Evolutionary conservation across 108 stramenopile species (phyloP).

Genomic region (Aureococcus anophagefferens): DNA sequence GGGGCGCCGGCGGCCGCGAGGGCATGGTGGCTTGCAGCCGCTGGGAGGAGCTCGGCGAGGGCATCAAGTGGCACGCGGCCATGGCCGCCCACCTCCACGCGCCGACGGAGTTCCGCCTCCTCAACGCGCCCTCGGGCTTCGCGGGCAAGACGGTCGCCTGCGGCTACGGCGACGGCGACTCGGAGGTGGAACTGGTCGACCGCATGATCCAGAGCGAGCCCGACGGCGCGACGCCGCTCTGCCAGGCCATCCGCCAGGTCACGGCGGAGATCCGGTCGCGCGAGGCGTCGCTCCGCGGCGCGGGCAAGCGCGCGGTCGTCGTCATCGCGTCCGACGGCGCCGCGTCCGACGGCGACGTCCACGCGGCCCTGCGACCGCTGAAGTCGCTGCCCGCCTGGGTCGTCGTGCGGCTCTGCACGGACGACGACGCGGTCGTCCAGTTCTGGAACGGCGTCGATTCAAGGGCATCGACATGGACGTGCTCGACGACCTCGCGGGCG

Average conservation of each 20-base stretch:
- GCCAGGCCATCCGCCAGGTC: not conserved
- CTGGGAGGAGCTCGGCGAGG: not conserved
- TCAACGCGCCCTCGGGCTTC: not conserved
- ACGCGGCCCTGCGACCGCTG: constrained; percentile 23
- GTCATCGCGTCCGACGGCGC: constrained; percentile 44
- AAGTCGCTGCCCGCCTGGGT: constrained; percentile 38
- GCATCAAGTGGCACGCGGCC: not conserved
- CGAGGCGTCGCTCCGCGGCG: not conserved
- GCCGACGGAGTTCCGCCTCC: not conserved
- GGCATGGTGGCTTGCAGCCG: not conserved
- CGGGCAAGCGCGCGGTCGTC: constrained; percentile 1
- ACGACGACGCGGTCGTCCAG: constrained; percentile 21
- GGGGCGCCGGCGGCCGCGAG: no score
- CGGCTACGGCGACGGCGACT: not conserved
- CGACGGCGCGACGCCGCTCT: not conserved
- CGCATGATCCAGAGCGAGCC: not conserved
- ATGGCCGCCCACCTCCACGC: not conserved
- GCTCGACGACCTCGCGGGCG: constrained; percentile 40
- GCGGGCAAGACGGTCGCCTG: not conserved
- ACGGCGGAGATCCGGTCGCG: not conserved
- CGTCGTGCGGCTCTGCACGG: constrained; percentile 31
- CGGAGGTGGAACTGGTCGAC: not conserved
- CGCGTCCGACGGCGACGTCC: constrained; percentile 31
- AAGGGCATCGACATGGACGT: constrained; percentile 25
- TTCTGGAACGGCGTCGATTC: constrained; percentile 32